Evolutionary conservation across 1,139 yeast species (phyloP), one percentile per base, ranked within the genome.

Genomic region (Blastobotrys elegans): DNA sequence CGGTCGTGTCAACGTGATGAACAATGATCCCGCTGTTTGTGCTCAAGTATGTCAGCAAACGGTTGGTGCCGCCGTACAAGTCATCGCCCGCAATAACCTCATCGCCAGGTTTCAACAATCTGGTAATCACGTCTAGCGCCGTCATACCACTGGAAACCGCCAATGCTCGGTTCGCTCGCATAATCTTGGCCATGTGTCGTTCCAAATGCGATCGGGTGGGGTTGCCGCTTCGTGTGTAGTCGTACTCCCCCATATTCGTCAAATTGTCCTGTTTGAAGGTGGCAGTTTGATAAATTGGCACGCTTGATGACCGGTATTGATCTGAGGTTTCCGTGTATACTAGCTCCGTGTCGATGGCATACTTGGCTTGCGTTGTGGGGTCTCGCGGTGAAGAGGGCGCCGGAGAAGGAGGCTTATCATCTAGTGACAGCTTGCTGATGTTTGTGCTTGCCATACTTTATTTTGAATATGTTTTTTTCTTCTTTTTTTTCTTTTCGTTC

Each of bases 91-190:
- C 95, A 56, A 89, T 78, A 32, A 89, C 89, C 65, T 84, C 84
- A 64, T 85, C 92, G 30, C 94, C 87, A 7, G 92, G 85, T 53
- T 73, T 71, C 59, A 87, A 75, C 52, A 85, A 69, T 47, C 90
- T 74, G 34, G 85, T 77, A 49, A 89, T 84, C 27, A 88, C 92
- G 63, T 89, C 96, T 54, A 87, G 73, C 51, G 95, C 89, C 7
- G 95, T 85, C 97, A 89, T 89, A 27, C 97, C 97, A 48, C 90
- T 81, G 33, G 90, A 80, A 11, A 89, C 95, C 3, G 95, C 95
- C 59, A 75, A 82, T 1, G 88, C 80, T 47, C 82, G 76, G 38
- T 75, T 70, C 10, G 95, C 90, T 55, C 74, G 75, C 83, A 87
- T 87, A 60, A 89, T 77, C 56, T 79, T 77, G 43, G 87, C 82